These are phyloP conservation scores for Penstemon barbatus DNA, from an alignment of 257 asterid species.

Conservation along the genomic window DNA sequence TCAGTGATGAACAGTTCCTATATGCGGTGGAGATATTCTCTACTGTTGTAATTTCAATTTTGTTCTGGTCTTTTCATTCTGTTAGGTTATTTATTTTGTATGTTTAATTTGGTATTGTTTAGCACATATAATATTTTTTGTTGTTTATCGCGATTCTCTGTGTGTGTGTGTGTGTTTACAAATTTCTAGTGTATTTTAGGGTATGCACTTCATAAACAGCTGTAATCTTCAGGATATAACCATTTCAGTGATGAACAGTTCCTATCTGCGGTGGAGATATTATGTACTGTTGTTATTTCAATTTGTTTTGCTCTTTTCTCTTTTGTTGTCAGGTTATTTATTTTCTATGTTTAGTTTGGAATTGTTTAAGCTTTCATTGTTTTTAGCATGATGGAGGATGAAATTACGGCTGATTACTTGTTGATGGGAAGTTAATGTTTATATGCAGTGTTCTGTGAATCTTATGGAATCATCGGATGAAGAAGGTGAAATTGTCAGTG, in stretches of 20 bases:
- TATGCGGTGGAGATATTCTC: background rate
- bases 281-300: background rate
- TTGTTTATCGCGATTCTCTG: too few relatives aligned
- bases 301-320: background rate
- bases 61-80: background rate
- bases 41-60: background rate
- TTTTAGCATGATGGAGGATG: background rate
- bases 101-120: background rate
- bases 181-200: too few relatives aligned
- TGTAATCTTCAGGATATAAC: too few relatives aligned
- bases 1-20: background rate
- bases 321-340: background rate
- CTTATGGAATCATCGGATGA: constrained; percentile 63
- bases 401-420: background rate
- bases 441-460: constrained; percentile 9
- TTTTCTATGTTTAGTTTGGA: background rate
- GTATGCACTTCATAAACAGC: too few relatives aligned
- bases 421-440: constrained; percentile 1
- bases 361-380: background rate
- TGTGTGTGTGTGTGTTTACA: too few relatives aligned
- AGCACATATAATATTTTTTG: too few relatives aligned
- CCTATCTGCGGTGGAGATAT: background rate
- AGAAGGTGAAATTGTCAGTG: constrained; percentile 65
- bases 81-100: background rate
- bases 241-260: background rate